phyloP scores from a whole-genome alignment of 1,139 yeast species.

The Saccharomyces pastorianus region DNA sequence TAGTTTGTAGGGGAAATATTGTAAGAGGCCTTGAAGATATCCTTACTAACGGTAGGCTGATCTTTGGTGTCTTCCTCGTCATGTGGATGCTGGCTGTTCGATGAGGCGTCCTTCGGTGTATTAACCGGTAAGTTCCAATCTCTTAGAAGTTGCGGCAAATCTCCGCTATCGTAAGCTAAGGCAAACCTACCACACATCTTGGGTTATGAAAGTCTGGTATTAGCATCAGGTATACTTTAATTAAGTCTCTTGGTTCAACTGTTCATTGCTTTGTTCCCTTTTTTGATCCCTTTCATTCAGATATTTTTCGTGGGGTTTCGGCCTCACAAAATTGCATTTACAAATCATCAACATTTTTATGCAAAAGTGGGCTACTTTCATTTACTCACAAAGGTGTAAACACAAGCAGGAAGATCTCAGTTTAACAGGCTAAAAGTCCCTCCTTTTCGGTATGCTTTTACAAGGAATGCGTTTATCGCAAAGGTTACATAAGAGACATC shows the following conservation, averaged over 20 bases:
- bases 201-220: background rate
- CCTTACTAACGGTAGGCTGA: background rate
- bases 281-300: background rate
- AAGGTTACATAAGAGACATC: background rate
- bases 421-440: background rate
- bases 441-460: background rate
- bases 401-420: background rate
- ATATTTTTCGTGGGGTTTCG: background rate
- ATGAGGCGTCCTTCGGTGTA: background rate
- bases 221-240: background rate
- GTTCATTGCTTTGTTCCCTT: background rate
- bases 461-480: background rate
- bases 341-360: background rate
- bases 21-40: slow-evolving; percentile 24
- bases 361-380: background rate
- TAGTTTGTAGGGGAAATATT: slow-evolving; percentile 47
- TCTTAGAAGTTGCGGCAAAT: slow-evolving; percentile 14
- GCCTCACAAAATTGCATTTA: background rate
- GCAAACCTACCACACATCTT: slow-evolving; percentile 47
- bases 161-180: slow-evolving; percentile 26
- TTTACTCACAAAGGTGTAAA: background rate
- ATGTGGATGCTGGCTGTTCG: background rate
- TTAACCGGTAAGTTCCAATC: slow-evolving; percentile 9
- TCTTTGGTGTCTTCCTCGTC: background rate
- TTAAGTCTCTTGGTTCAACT: background rate